These are phyloP conservation scores for Ambrosiella cleistominuta DNA, from an alignment of 2,329 filamentous ascomycete genomes.

Conservation along the genomic window DNA sequence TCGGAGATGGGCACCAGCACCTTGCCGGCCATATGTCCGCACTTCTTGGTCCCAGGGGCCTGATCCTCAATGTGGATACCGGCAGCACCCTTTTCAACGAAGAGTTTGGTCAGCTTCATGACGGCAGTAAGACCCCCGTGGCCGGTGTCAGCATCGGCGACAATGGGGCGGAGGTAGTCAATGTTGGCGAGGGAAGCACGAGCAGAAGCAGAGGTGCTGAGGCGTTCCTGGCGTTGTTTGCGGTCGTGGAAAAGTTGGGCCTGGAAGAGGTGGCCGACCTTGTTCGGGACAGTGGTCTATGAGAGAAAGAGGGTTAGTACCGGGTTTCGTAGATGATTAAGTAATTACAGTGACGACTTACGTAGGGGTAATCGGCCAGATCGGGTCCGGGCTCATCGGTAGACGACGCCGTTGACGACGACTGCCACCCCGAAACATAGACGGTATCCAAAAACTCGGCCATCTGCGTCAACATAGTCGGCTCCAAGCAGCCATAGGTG, in stretches of 20 bases:
- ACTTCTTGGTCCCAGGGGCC: conserved; percentile 97
- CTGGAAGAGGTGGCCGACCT: conserved; percentile 94
- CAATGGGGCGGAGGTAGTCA: conserved; percentile 89
- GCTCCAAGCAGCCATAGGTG: conserved; percentile 94
- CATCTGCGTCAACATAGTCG: conserved; percentile 98
- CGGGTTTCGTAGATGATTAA: not conserved
- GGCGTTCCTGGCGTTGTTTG: conserved; percentile 90
- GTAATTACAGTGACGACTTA: conserved; percentile 25
- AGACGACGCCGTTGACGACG: conserved; percentile 83
- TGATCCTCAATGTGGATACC: conserved; percentile 99
- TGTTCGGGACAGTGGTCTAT: conserved; percentile 93
- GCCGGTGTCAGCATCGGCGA: conserved; percentile 93
- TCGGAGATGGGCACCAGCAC: conserved; percentile 92
- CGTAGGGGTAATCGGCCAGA: conserved; percentile 92
- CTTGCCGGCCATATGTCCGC: conserved; percentile 97
- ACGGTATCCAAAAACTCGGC: conserved; percentile 96
- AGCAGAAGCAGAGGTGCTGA: conserved; percentile 55
- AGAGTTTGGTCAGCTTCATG: conserved; percentile 98
- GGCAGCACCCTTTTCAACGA: conserved; percentile 88
- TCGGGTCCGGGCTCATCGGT: conserved; percentile 94
- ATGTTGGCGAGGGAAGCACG: conserved; percentile 59
- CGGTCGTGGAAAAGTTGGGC: conserved; percentile 98
- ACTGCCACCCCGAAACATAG: conserved; percentile 98
- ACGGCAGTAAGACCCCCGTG: conserved; percentile 95
- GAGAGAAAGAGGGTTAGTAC: not conserved